phyloP scores from a whole-genome alignment of 352 stramenopile genomes.

The Globisporangium perplexum region DNA sequence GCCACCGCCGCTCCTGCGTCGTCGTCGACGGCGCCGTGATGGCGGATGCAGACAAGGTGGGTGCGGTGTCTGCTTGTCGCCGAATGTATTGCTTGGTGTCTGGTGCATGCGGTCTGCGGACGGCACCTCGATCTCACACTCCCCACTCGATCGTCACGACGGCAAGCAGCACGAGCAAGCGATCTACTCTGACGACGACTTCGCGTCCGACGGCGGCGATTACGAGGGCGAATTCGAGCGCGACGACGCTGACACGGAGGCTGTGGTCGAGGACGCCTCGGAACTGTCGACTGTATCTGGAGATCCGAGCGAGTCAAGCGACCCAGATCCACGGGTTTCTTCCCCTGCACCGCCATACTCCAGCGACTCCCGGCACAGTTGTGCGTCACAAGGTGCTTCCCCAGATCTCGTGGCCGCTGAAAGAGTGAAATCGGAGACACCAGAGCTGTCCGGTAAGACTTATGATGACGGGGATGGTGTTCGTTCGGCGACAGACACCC shows the following conservation, averaged over 20 bases:
- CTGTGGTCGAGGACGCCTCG: constrained; percentile 9
- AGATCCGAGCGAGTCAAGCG: not conserved
- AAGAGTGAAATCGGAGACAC: not conserved
- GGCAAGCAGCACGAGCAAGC: constrained; percentile 18
- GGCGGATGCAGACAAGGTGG: constrained; percentile 17
- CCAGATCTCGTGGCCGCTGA: not conserved
- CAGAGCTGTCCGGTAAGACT: not conserved
- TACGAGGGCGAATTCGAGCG: constrained; percentile 21
- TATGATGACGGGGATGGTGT: not conserved
- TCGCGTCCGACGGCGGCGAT: constrained; percentile 20
- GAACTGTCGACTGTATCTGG: not conserved
- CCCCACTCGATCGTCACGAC: not conserved
- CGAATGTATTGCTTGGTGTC: too few species aligned
- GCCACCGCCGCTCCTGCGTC: too few species aligned
- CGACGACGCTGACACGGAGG: constrained; percentile 14
- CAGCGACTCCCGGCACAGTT: not conserved
- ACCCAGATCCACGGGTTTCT: not conserved
- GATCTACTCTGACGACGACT: constrained; percentile 53
- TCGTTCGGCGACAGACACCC: too few species aligned
- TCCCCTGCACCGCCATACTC: not conserved
- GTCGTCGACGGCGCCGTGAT: constrained; percentile 7
- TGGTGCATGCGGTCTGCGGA: too few species aligned
- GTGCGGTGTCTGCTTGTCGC: not conserved
- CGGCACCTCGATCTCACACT: not conserved
- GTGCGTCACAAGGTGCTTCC: not conserved